These are phyloP conservation scores for Trypanosoma congolense DNA, from an alignment of 208 protist genomes.

Conservation along the genomic window DNA sequence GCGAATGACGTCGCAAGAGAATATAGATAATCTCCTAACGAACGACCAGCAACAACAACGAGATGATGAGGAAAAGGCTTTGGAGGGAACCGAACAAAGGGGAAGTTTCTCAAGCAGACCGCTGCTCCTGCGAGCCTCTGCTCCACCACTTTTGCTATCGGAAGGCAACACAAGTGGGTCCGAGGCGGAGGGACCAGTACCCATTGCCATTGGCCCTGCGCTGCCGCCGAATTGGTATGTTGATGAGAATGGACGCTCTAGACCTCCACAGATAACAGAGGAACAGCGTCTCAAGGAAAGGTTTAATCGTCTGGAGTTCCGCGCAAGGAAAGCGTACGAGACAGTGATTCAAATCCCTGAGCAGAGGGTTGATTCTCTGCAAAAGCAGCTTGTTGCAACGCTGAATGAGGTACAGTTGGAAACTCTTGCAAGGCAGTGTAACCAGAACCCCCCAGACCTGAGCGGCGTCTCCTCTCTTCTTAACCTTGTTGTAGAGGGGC, in stretches of 20 bases:
- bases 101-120: background rate
- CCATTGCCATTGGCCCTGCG: conserved; percentile 31
- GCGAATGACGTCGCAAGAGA: conserved; percentile 39
- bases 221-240: conserved; percentile 75
- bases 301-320: conserved; percentile 54
- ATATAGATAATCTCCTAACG: conserved; percentile 35
- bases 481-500: conserved; percentile 39
- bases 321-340: conserved; percentile 68
- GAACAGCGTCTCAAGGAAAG: conserved; percentile 35
- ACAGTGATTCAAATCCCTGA: conserved; percentile 40
- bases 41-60: conserved; percentile 20
- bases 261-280: conserved; percentile 30
- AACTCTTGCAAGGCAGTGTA: conserved; percentile 45
- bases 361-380: conserved; percentile 18
- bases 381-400: conserved; percentile 21
- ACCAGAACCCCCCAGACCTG: conserved; percentile 37
- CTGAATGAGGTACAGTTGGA: conserved; percentile 47
- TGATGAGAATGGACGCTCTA: conserved; percentile 51
- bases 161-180: conserved; percentile 69
- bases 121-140: conserved; percentile 21
- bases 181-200: conserved; percentile 29
- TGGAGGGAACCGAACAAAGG: background rate
- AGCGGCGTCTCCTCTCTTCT: conserved; percentile 46
- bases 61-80: conserved; percentile 1
- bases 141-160: conserved; percentile 38